phyloP scores from a whole-genome alignment of 1,139 yeast species.

The Nakaseomyces glabratus region DNA sequence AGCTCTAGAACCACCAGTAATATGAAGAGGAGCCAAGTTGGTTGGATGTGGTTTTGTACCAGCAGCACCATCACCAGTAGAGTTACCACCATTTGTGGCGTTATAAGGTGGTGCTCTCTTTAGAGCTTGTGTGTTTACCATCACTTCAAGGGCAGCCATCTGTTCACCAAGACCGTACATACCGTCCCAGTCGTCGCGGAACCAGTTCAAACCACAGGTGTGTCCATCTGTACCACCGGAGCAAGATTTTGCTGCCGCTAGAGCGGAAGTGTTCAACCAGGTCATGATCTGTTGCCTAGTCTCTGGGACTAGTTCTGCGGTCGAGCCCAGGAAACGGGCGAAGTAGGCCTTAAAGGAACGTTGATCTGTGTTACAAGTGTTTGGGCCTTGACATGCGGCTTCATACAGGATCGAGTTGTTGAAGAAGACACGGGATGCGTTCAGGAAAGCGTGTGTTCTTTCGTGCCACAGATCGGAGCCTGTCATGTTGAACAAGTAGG shows the following conservation, averaged over 20 bases:
- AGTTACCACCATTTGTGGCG: slow-evolving; percentile 50
- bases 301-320: slow-evolving; percentile 64
- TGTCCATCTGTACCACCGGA: slow-evolving; percentile 81
- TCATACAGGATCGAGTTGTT: slow-evolving; percentile 55
- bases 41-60: slow-evolving; percentile 39
- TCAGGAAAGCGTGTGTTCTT: slow-evolving; percentile 46
- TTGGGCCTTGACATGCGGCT: slow-evolving; percentile 63
- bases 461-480: slow-evolving; percentile 57
- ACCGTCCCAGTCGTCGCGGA: slow-evolving; percentile 63
- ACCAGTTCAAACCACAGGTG: slow-evolving; percentile 87
- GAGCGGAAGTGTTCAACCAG: slow-evolving; percentile 53
- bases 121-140: slow-evolving; percentile 53
- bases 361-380: slow-evolving; percentile 76
- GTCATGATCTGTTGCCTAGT: slow-evolving; percentile 44
- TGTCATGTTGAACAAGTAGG: slow-evolving; percentile 71
- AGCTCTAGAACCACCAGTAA: slow-evolving; percentile 61
- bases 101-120: slow-evolving; percentile 52
- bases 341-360: slow-evolving; percentile 81
- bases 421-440: slow-evolving; percentile 54
- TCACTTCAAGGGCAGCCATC: slow-evolving; percentile 74
- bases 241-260: slow-evolving; percentile 75
- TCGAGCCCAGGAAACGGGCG: slow-evolving; percentile 64
- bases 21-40: slow-evolving; percentile 39
- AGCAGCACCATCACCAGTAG: slow-evolving; percentile 50
- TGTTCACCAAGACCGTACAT: slow-evolving; percentile 89